A percentile compares a stretch with the other conserved stretches of the same genome.
These are phyloP conservation scores for Paralagenidium karlingii DNA, from an alignment of 352 stramenopile genomes.

Conservation along the genomic window DNA sequence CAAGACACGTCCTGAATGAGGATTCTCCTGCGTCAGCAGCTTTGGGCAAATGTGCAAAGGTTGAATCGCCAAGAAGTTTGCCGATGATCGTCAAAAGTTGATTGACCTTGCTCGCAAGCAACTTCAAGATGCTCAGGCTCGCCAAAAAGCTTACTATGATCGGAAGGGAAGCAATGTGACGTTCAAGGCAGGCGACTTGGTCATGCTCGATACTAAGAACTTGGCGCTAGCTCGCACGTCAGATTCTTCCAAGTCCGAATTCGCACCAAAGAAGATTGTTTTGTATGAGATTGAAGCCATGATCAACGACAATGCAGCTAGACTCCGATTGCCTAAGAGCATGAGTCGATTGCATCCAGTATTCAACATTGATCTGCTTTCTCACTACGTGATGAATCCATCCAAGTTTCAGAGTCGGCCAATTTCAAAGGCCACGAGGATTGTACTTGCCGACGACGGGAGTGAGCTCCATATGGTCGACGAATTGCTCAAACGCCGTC, in stretches of 20 bases:
- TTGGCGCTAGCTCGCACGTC: not conserved
- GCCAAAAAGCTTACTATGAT: not conserved
- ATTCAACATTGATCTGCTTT: not conserved
- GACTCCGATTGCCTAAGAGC: not conserved
- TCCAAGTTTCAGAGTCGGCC: not conserved
- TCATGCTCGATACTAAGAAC: conserved; percentile 1
- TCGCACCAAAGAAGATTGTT: not conserved
- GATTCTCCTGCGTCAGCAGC: not conserved
- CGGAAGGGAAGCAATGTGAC: not conserved
- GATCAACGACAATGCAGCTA: conserved; percentile 1
- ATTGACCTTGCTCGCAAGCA: not conserved
- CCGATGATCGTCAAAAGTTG: not conserved
- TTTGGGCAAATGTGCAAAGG: not conserved
- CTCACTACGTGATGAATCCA: not conserved
- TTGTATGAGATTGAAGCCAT: not conserved
- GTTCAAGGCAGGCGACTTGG: not conserved
- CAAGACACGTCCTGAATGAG: not conserved
- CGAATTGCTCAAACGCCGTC: not conserved
- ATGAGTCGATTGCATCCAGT: not conserved
- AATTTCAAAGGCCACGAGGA: not conserved
- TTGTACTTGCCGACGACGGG: not conserved
- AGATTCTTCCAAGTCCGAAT: not conserved
- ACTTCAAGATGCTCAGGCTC: not conserved
- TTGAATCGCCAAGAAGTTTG: not conserved
- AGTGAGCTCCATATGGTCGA: not conserved